Conservation (phyloP, 140 eudicot species). For the Flaveria floridana region DNA sequence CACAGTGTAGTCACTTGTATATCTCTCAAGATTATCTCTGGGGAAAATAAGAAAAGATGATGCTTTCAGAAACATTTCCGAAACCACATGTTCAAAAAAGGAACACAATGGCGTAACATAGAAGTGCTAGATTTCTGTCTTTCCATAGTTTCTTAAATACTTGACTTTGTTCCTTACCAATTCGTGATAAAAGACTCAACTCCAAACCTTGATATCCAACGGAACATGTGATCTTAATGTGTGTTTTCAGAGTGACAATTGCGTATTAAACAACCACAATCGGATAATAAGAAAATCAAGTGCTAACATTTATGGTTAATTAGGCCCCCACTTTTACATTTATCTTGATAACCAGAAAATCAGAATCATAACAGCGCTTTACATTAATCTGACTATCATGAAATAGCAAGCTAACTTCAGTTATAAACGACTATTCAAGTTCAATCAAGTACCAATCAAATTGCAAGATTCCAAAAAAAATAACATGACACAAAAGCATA, state of each 20-base stretch:
- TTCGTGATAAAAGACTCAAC: neutral
- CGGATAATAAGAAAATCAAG: neutral
- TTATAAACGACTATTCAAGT: neutral
- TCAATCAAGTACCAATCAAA: no score
- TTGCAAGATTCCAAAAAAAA: neutral
- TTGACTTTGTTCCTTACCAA: neutral
- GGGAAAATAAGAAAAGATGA: neutral
- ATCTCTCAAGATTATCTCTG: conserved; percentile 73
- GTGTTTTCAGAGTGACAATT: neutral
- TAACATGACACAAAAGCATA: neutral
- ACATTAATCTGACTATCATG: neutral
- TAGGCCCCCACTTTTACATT: neutral
- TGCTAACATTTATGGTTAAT: neutral
- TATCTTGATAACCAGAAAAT: neutral
- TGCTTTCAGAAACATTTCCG: neutral
- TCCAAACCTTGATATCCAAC: neutral
- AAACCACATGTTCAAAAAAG: neutral
- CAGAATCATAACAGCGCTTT: neutral
- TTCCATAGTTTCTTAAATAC: neutral
- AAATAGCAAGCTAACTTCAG: neutral
- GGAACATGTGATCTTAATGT: neutral
- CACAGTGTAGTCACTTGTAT: conserved; percentile 73
- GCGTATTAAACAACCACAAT: neutral
- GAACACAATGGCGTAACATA: neutral
- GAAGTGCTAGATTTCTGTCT: neutral